Base-by-base conservation (phyloP, 2,329 filamentous ascomycete genomes). In the Fusarium circinatum region DNA sequence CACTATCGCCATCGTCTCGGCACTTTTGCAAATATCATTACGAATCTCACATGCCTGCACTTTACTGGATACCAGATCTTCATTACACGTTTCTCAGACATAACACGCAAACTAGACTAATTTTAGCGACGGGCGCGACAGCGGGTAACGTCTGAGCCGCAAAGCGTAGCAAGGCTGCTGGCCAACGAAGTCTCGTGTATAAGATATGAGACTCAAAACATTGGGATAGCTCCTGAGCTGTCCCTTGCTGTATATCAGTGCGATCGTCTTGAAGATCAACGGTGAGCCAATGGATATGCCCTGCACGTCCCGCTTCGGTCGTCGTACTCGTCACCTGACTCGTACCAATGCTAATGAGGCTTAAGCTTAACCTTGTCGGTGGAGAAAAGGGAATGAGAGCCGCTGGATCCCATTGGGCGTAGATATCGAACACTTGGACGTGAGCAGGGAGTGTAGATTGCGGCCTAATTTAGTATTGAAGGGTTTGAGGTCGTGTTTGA, bases 191-290 rank as follows among this genome's bases (percentile, higher is more conserved):
- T 58, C 63, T 28, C 60, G 42, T 34, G 36, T 38, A 58, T 24
- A 41, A 44, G 52, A 57, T 30, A 49, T 48, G 38, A 26, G 38
- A 54, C 30, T 26, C 36, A 47, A 36, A 51, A 49, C 39, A 57
- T 41, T 47, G 26, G 38, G 7, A 65, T 59, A 54, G 48, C 32
- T 60, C 44, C 44, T 47, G 54, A 56, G 32, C 32, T 45, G 42
- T 44, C 62, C 62, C 64, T 49, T 65, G 64, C 32, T 47, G 41
- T 64, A 48, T 44, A 66, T 64, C 64, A 64, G 51, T 70, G 48
- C 28, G 68, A 71, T 71, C 67, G 49, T 49, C 67, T 44, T 28
- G 68, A 61, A 66, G 68, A 67, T 71, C 68, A 56, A 32, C 61
- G 61, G 54, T 71, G 68, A 71, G 61, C 68, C 66, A 71, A 71